Evolutionary conservation across 2,329 filamentous ascomycete genomes (phyloP).

Genomic region (Whalleya microplaca): DNA sequence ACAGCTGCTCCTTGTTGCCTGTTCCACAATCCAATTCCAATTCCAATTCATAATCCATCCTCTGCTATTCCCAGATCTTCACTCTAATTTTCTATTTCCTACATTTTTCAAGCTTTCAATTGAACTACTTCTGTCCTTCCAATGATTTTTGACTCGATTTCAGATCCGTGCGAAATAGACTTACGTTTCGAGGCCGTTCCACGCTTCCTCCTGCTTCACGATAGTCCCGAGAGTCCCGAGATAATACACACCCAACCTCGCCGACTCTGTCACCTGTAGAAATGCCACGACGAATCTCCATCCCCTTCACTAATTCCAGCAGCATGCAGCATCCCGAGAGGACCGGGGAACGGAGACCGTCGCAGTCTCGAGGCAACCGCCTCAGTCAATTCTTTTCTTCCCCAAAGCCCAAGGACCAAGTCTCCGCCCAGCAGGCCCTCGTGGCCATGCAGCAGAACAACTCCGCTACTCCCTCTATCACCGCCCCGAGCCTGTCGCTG

Average conservation of each 20-base stretch:
- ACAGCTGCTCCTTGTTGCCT: too few relatives aligned
- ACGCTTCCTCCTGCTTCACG: constrained; percentile 7
- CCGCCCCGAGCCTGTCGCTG: constrained; percentile 73
- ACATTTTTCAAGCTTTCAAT: background rate
- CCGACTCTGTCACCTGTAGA: constrained; percentile 38
- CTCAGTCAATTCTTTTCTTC: constrained; percentile 83
- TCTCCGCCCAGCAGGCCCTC: constrained; percentile 68
- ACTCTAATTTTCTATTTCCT: background rate
- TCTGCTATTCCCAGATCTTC: background rate
- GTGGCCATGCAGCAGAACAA: constrained; percentile 68
- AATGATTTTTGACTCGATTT: constrained; percentile 8
- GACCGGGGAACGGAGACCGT: constrained; percentile 59
- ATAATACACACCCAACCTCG: constrained; percentile 14
- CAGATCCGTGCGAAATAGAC: constrained; percentile 13
- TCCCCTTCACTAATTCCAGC: constrained; percentile 57
- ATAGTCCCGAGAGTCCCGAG: constrained; percentile 21
- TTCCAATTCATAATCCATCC: background rate
- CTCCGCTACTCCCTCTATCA: constrained; percentile 65
- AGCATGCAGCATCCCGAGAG: constrained; percentile 54
- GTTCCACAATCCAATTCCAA: background rate
- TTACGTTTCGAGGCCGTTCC: constrained; percentile 4
- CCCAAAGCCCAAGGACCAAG: constrained; percentile 72
- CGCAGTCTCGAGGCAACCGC: constrained; percentile 72
- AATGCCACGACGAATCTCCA: constrained; percentile 64
- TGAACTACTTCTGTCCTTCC: background rate